phyloP scores from a whole-genome alignment of 106 monocot species.

The Dioscorea alata region DNA sequence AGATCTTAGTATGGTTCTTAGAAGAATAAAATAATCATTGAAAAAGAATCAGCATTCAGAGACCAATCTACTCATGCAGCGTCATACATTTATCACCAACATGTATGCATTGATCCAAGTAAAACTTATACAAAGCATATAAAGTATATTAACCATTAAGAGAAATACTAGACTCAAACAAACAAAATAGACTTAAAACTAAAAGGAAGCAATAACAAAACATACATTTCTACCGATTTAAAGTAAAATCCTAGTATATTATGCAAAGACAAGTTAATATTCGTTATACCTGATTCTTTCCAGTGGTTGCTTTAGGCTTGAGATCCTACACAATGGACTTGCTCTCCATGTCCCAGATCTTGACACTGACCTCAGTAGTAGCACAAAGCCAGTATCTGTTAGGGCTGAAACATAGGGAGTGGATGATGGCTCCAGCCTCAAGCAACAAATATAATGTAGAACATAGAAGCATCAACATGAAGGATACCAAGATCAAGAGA shows the following conservation, averaged over 20 bases:
- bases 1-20: no score
- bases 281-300: constrained; percentile 7
- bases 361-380: constrained; percentile 7
- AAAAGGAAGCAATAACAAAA: neutral
- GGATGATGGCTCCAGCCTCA: constrained; percentile 7
- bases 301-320: constrained; percentile 1
- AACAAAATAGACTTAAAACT: no score
- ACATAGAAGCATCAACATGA: no score
- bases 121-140: neutral
- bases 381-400: constrained; percentile 13
- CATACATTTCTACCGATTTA: neutral
- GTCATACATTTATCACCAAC: no score
- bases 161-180: neutral
- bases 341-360: constrained; percentile 15
- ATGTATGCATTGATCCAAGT: no score
- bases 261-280: neutral
- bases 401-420: constrained; percentile 9
- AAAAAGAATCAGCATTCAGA: no score
- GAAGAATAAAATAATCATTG: no score
- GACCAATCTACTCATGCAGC: no score
- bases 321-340: constrained; percentile 10
- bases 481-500: no score
- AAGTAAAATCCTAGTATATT: neutral
- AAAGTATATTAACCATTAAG: neutral
- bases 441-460: no score